Evolutionary conservation across 805 yeast genomes (phyloP).

Genomic region (Maudiozyma turicensis): DNA sequence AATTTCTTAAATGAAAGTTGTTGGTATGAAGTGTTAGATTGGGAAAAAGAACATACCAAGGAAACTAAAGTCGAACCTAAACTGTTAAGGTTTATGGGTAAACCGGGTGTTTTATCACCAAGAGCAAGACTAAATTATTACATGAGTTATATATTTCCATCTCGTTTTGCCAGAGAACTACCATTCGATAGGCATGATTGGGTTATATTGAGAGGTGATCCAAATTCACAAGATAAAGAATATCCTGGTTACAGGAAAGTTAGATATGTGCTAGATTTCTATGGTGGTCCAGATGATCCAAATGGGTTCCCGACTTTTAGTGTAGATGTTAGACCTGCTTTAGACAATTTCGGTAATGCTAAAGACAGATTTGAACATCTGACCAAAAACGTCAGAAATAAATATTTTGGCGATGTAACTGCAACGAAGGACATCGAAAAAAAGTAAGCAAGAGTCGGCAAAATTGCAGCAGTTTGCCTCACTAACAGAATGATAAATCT

Average conservation of each 20-base stretch:
- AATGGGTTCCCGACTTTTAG: conserved; percentile 86
- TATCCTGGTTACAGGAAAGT: conserved; percentile 52
- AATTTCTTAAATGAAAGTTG: conserved; percentile 95
- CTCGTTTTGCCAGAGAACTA: conserved; percentile 59
- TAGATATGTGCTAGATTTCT: conserved; percentile 90
- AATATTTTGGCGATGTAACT: conserved; percentile 28
- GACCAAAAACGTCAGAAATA: conserved; percentile 55
- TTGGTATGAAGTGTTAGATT: conserved; percentile 84
- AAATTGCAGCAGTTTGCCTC: too few relatives aligned
- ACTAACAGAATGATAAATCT: too few relatives aligned
- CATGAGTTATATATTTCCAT: conserved; percentile 64
- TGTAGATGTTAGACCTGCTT: conserved; percentile 92
- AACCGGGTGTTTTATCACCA: conserved; percentile 82
- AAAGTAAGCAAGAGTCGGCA: neutral
- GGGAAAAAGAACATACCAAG: conserved; percentile 73
- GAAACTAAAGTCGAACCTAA: conserved; percentile 57
- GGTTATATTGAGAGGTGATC: conserved; percentile 72
- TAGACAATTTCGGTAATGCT: conserved; percentile 57
- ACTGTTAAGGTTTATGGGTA: conserved; percentile 77
- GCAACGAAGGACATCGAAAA: neutral
- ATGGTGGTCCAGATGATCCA: conserved; percentile 87
- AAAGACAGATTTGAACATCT: conserved; percentile 62
- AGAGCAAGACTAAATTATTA: conserved; percentile 62
- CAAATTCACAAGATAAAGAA: conserved; percentile 24
- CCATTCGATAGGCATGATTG: conserved; percentile 99